Evolutionary conservation across 345 rosid genomes (phyloP).

Genomic region (Viola odorata): DNA sequence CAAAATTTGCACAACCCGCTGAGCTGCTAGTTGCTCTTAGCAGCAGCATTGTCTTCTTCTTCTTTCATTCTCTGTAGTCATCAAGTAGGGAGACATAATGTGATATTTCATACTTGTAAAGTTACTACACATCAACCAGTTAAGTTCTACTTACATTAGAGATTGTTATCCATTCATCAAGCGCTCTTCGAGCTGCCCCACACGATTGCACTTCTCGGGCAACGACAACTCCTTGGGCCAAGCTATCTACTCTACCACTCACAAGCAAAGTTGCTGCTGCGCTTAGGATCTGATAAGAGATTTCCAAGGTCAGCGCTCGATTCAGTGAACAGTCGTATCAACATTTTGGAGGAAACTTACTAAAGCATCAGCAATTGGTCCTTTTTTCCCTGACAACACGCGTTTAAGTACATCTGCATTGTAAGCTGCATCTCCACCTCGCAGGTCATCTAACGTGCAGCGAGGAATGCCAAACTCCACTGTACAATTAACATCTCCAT

Average conservation of each 20-base stretch:
- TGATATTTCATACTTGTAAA: not conserved
- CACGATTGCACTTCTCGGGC: conserved; percentile 75
- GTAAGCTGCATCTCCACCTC: conserved; percentile 76
- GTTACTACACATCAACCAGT: not conserved
- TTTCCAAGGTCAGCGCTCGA: no score
- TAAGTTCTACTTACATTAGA: conserved; percentile 42
- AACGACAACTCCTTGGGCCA: conserved; percentile 62
- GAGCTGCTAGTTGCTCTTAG: conserved; percentile 2
- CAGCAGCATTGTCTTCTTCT: not conserved
- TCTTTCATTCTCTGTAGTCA: conserved; percentile 20
- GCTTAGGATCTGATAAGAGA: conserved; percentile 58
- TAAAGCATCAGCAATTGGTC: conserved; percentile 74
- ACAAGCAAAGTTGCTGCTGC: conserved; percentile 92
- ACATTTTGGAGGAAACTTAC: conserved; percentile 33
- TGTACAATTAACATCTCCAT: conserved; percentile 22
- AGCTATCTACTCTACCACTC: conserved; percentile 42
- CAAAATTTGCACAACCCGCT: not conserved
- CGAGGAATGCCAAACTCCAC: conserved; percentile 94
- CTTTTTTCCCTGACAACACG: conserved; percentile 71
- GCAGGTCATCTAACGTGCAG: conserved; percentile 65
- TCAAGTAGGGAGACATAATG: not conserved
- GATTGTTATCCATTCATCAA: conserved; percentile 54
- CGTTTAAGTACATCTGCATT: conserved; percentile 64
- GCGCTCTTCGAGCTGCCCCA: conserved; percentile 69
- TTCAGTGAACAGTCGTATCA: no score